A percentile compares a stretch with the other conserved stretches of the same genome.
These are phyloP conservation scores for Fraxinus floribunda DNA, from an alignment of 305 asterid species.

Conservation along the genomic window DNA sequence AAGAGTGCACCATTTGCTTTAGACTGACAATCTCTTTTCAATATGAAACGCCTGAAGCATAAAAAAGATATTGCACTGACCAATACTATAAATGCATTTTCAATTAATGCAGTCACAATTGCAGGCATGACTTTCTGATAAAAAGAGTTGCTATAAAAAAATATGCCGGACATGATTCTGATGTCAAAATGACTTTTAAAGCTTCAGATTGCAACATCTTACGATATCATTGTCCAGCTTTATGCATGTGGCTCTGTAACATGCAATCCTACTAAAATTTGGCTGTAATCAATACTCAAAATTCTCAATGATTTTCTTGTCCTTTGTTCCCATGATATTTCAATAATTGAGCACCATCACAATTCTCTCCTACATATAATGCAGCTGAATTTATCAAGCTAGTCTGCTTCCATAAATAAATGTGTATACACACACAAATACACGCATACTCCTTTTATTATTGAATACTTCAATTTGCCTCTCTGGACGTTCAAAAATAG, in stretches of 20 bases:
- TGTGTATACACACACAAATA: background rate
- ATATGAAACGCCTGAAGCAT: constrained; percentile 28
- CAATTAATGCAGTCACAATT: background rate
- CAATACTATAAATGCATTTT: background rate
- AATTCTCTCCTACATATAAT: background rate
- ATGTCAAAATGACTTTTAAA: background rate
- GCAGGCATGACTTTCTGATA: background rate
- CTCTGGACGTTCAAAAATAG: background rate
- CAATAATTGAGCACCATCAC: background rate
- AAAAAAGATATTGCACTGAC: constrained; percentile 5
- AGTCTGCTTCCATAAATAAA: background rate
- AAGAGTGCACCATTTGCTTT: constrained; percentile 31
- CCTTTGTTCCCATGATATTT: background rate
- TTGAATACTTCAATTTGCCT: background rate
- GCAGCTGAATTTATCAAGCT: background rate
- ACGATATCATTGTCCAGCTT: background rate
- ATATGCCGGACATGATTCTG: background rate
- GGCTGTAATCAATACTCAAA: background rate
- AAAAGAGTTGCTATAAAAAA: background rate
- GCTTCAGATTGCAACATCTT: background rate
- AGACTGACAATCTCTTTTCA: constrained; percentile 28
- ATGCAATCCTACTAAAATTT: background rate
- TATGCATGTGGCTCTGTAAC: background rate
- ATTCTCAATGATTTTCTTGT: background rate
- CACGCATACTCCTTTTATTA: background rate